Conservation (phyloP, 495 filamentous ascomycete genomes). For the Penicillium roqueforti region DNA sequence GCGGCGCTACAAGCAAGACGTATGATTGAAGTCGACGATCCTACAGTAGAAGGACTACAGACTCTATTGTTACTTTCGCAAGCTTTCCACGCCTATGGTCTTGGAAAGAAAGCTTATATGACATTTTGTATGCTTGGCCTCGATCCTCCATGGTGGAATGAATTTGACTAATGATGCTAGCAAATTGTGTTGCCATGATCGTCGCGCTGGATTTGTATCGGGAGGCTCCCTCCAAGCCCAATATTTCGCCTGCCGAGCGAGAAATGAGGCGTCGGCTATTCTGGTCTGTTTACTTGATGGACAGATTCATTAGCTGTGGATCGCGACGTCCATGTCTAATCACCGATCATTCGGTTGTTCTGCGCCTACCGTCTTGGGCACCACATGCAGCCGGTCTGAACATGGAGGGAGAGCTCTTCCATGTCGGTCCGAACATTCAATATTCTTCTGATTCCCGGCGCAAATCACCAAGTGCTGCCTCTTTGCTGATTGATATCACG, state of each 20-base stretch:
- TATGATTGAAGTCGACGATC: slow-evolving; percentile 73
- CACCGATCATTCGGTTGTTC: slow-evolving; percentile 65
- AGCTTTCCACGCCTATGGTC: slow-evolving; percentile 69
- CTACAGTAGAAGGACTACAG: slow-evolving; percentile 70
- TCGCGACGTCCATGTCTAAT: slow-evolving; percentile 74
- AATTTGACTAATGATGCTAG: slow-evolving; percentile 34
- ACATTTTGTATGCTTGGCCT: slow-evolving; percentile 55
- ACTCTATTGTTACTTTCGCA: slow-evolving; percentile 70
- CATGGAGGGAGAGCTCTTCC: slow-evolving; percentile 71
- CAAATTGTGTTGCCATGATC: slow-evolving; percentile 75
- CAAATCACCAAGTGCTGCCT: slow-evolving; percentile 63
- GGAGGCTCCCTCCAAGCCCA: slow-evolving; percentile 55
- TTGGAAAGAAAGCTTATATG: slow-evolving; percentile 84
- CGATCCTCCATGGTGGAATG: slow-evolving; percentile 1
- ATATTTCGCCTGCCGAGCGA: slow-evolving; percentile 56
- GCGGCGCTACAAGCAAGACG: slow-evolving; percentile 62
- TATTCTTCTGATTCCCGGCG: slow-evolving; percentile 61
- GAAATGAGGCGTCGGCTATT: slow-evolving; percentile 73
- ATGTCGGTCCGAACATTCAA: slow-evolving; percentile 66
- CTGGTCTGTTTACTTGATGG: slow-evolving; percentile 80
- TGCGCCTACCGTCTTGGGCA: slow-evolving; percentile 70
- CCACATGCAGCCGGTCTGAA: slow-evolving; percentile 48
- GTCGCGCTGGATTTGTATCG: slow-evolving; percentile 73
- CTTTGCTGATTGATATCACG: slow-evolving; percentile 76
- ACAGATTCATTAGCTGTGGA: slow-evolving; percentile 72